Conservation (phyloP, 108 stramenopile species). For the Schizochytrium sp. region DNA sequence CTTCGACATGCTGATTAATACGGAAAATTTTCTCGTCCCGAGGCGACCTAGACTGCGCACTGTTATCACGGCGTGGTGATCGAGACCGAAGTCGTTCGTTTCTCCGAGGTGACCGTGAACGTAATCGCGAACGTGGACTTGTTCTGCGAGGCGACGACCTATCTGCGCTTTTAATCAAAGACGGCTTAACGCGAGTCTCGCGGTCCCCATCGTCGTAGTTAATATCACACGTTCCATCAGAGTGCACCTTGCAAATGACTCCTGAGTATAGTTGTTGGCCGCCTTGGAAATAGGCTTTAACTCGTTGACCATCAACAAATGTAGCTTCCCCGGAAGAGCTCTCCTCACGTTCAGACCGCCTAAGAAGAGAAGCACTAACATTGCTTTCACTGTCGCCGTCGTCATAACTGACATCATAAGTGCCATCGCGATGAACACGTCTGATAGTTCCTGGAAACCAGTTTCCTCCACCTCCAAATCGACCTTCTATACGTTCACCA, state of each 20-base stretch:
- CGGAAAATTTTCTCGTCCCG: not conserved
- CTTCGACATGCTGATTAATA: not conserved
- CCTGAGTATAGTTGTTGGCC: slow-evolving; percentile 41
- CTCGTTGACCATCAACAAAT: not conserved
- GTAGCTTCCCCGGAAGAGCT: not conserved
- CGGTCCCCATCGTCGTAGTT: slow-evolving; percentile 66
- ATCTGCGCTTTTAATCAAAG: not conserved
- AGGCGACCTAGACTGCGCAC: not conserved
- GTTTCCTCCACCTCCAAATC: not conserved
- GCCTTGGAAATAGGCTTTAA: slow-evolving; percentile 49
- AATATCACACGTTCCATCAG: slow-evolving; percentile 62
- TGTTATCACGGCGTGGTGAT: not conserved
- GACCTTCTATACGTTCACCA: slow-evolving; percentile 1
- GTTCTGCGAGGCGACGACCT: not conserved
- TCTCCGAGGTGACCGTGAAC: not conserved
- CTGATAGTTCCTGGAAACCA: not conserved
- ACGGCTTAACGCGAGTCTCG: slow-evolving; percentile 24
- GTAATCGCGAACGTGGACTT: not conserved
- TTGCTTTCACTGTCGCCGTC: not conserved
- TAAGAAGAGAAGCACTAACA: not conserved
- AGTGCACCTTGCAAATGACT: not conserved
- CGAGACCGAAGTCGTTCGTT: not conserved
- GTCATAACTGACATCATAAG: slow-evolving; percentile 12
- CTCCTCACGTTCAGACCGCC: not conserved
- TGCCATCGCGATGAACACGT: not conserved